phyloP scores from a whole-genome alignment of 2,329 filamentous ascomycete genomes.

The Daldinia sp. region DNA sequence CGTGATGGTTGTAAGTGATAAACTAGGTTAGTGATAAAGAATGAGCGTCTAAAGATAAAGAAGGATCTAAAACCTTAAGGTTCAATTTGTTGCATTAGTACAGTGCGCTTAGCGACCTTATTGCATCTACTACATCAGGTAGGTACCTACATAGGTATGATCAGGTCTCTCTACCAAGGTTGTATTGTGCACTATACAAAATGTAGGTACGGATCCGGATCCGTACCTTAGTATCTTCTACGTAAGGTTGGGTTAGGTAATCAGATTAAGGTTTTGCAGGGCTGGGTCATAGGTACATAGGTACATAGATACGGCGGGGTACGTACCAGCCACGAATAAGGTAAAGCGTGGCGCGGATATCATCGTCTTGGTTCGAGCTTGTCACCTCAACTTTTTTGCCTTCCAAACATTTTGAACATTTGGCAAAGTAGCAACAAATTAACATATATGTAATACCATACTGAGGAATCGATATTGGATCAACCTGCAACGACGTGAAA shows the following conservation, averaged over 20 bases:
- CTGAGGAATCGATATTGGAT: not conserved
- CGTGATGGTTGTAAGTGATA: too few relatives aligned
- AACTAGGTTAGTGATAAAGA: too few relatives aligned
- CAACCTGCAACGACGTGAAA: constrained; percentile 15
- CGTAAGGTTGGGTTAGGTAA: not conserved
- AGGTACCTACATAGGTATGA: too few relatives aligned
- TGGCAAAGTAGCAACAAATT: not conserved
- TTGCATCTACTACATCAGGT: too few relatives aligned
- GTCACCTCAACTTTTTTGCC: not conserved
- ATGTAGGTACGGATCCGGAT: too few relatives aligned
- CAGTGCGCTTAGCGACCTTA: too few relatives aligned
- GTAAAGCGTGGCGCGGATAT: not conserved
- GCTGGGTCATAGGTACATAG: not conserved
- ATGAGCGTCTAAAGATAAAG: too few relatives aligned
- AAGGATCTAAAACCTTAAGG: too few relatives aligned
- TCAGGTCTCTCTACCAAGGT: too few relatives aligned
- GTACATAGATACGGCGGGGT: not conserved
- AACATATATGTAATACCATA: constrained; percentile 5
- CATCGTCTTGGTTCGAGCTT: not conserved
- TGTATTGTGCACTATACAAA: too few relatives aligned
- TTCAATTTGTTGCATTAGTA: too few relatives aligned
- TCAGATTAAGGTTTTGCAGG: not conserved
- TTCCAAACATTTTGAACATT: not conserved
- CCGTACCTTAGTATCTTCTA: not conserved
- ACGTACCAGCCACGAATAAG: not conserved